These are phyloP conservation scores for Aspergillus piperis DNA, from an alignment of 2,329 filamentous ascomycete species.

Conservation along the genomic window DNA sequence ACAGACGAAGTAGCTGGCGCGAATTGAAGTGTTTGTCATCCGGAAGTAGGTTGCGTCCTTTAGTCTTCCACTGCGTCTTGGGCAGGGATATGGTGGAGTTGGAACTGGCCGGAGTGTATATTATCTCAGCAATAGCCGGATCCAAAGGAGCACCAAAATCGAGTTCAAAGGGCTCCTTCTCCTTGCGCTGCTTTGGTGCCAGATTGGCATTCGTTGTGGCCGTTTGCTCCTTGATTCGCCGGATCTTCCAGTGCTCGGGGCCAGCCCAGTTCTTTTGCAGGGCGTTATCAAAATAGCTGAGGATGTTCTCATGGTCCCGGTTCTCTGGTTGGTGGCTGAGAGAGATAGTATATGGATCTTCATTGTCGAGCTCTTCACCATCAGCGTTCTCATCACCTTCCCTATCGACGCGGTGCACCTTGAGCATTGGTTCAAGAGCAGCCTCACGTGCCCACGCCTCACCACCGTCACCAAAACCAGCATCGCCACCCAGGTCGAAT, in stretches of 20 bases:
- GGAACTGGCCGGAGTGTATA: constrained; percentile 79
- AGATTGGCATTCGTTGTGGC: constrained; percentile 48
- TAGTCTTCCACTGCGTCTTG: constrained; percentile 94
- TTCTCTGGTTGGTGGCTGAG: constrained; percentile 71
- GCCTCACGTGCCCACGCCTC: constrained; percentile 94
- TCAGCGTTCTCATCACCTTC: constrained; percentile 58
- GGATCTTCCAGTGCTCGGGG: constrained; percentile 98
- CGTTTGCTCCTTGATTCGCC: constrained; percentile 80
- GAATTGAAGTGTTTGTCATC: constrained; percentile 99
- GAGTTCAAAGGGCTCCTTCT: constrained; percentile 95
- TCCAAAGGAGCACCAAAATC: constrained; percentile 80
- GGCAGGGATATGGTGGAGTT: constrained; percentile 81
- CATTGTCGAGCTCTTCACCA: constrained; percentile 61
- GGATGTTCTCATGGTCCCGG: constrained; percentile 80
- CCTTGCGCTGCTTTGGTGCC: constrained; percentile 70
- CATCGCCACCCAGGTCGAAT: constrained; percentile 68
- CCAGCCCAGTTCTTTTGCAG: constrained; percentile 97
- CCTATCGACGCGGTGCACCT: constrained; percentile 62
- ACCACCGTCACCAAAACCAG: constrained; percentile 91
- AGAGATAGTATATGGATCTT: constrained; percentile 76
- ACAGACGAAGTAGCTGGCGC: constrained; percentile 81
- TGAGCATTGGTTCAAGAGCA: constrained; percentile 80
- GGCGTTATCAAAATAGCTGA: constrained; percentile 97
- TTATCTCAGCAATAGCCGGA: constrained; percentile 67
- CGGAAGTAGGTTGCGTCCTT: constrained; percentile 86